A percentile compares a stretch with the other conserved stretches of the same genome.
Conservation (phyloP, 345 rosid genomes). For the Syzygium aqueum region DNA sequence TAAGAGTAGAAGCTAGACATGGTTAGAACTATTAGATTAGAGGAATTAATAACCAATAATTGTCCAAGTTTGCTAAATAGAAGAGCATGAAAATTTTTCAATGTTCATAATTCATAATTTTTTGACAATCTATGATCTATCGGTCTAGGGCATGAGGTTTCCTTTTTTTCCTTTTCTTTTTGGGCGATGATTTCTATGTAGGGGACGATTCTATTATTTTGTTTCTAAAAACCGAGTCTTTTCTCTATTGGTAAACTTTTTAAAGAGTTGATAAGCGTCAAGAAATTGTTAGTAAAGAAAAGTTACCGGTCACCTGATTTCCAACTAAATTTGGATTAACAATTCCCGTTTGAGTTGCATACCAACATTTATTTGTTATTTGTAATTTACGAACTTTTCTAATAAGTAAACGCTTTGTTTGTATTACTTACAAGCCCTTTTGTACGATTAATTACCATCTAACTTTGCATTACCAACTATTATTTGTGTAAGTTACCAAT, state of each 20-base stretch:
- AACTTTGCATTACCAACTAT: too few species aligned
- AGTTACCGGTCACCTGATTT: not conserved
- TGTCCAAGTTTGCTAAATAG: not conserved
- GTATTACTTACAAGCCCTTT: too few species aligned
- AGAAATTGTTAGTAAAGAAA: not conserved
- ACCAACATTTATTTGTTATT: not conserved
- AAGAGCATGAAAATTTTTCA: not conserved
- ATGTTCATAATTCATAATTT: not conserved
- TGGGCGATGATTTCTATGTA: not conserved
- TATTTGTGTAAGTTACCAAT: not conserved
- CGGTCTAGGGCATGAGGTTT: not conserved
- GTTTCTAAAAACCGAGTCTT: not conserved
- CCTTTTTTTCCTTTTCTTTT: not conserved
- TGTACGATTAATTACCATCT: too few species aligned
- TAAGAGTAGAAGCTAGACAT: not conserved
- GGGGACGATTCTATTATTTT: not conserved
- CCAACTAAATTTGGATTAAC: not conserved
- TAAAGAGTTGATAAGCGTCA: not conserved
- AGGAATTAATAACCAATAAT: not conserved
- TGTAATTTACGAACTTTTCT: too few species aligned
- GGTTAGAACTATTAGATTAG: not conserved
- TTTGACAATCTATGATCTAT: not conserved
- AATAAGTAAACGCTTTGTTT: too few species aligned
- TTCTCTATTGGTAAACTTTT: not conserved
- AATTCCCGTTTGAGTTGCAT: not conserved